A percentile compares a stretch with the other conserved stretches of the same genome.
These are phyloP conservation scores for Aspergillus saccharolyticus DNA, from an alignment of 495 filamentous ascomycete genomes.

Conservation along the genomic window DNA sequence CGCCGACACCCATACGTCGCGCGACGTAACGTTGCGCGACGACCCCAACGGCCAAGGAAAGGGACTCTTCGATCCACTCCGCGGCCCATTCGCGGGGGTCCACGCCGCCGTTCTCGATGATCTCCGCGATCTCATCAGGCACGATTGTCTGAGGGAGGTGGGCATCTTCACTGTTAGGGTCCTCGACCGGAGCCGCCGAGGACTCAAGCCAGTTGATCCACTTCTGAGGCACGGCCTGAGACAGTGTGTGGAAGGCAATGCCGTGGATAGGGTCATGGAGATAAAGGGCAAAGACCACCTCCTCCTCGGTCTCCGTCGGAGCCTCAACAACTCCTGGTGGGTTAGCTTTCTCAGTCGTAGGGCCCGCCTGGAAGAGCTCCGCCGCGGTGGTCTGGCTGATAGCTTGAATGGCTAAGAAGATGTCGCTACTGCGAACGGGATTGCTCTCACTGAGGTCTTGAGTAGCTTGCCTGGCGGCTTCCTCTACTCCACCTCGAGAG, in stretches of 20 bases:
- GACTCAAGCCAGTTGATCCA: conserved; percentile 95
- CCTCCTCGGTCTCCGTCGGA: conserved; percentile 46
- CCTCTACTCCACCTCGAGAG: conserved; percentile 69
- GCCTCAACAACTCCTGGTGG: conserved; percentile 49
- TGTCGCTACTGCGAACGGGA: conserved; percentile 84
- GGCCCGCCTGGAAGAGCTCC: conserved; percentile 62
- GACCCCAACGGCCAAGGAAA: conserved; percentile 73
- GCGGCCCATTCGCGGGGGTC: conserved; percentile 96
- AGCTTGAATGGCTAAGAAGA: conserved; percentile 92
- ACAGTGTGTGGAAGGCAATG: conserved; percentile 79
- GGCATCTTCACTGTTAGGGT: conserved; percentile 28
- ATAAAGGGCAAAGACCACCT: conserved; percentile 82
- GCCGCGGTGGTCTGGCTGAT: conserved; percentile 56
- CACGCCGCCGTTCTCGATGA: conserved; percentile 81
- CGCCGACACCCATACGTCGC: conserved; percentile 89
- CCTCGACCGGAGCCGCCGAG: conserved; percentile 47
- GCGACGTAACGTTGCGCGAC: conserved; percentile 97
- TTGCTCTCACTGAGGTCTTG: conserved; percentile 74
- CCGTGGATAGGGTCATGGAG: conserved; percentile 89
- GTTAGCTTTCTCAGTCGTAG: conserved; percentile 49
- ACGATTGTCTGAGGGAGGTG: conserved; percentile 43
- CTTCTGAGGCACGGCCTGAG: conserved; percentile 74
- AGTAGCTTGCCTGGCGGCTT: conserved; percentile 69
- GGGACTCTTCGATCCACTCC: conserved; percentile 91
- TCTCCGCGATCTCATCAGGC: conserved; percentile 81